Base-by-base conservation (phyloP, 2,329 filamentous ascomycete species). In the Didymella keratinophila region DNA sequence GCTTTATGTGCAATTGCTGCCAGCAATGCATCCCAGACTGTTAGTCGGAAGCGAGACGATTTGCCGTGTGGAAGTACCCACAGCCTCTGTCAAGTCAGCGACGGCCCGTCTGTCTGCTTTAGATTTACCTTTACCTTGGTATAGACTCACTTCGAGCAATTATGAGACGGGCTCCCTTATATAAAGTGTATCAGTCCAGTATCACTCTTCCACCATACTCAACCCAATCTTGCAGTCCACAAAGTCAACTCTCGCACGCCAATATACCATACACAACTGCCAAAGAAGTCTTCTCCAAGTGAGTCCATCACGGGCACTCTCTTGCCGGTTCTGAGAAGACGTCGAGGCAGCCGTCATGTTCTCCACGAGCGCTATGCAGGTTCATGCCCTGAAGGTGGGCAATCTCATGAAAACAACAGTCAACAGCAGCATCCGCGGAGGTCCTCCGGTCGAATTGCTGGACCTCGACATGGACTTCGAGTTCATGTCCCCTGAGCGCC, bases 381-480 rank as follows among this genome's bases (percentile, higher is more conserved):
- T 52, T 5, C 9, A 32, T 10, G 32, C 16, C 28, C 3, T 39
- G 16, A 20, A 32, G 10, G 43, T 47, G 12, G 34, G 43, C 16
- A 21, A 42, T 42, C 25, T 42, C 36, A 51, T 46, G 57, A 44
- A 42, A 56, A 39, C 36, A 45, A 41, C 25, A 10, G 52, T 30
- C n/a, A 28, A 46, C 4, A 54, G 14, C n/a, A 18, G 11, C n/a
- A 10, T 18, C 11, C 2, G 20, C 20, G 25, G 27, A 57, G 20
- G 20, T 9, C 30, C 25, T 18, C 23, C 20, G 23, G 30, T 34
- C 11, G 52, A 45, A 60, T 52, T 56, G 51, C 39, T 63, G 32
- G 52, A 58, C 41, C 47, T 54, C 7, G 55, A 39, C 3, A 52
- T 53, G 6, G 18, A 52, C 23, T 49, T 49, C 46, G 46, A 34